Base-by-base conservation (phyloP, 768 basidiomycete species). In the Suillus plorans region DNA sequence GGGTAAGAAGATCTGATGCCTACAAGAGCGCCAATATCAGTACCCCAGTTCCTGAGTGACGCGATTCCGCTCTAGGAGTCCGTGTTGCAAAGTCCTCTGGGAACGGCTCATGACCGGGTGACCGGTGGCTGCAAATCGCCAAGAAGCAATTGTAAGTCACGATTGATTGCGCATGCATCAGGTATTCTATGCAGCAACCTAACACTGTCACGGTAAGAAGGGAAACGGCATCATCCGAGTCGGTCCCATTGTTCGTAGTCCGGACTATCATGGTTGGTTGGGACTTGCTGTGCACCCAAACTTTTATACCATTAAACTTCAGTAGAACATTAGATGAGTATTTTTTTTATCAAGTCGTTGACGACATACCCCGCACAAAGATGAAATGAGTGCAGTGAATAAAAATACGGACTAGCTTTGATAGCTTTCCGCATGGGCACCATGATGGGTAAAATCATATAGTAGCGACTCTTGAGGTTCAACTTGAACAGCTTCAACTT, bases 31-130 rank as follows among this genome's bases (percentile, higher is more conserved):
- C 53, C 50, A 58, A 60, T 34, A 64, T 67, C 69, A 37, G 68
- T 41, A 74, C 73, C 74, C 73, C 66, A 67, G 73, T 74, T 76
- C 70, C 73, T 69, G 71, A 71, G 56, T 57, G 63, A 61, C 67
- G 41, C 50, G 45, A 52, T 57, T 60, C 66, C 60, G 67, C 68
- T 70, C 63, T 36, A 28, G 61, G 66, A 3, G 36, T 66, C 66
- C 64, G 69, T 61, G 61, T 66, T 67, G 45, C 31, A 52, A 28
- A 20, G 25, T 66, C 64, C 39, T 57, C 67, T 68, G 64, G 67
- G 44, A 22, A 22, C 45, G 14, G 37, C 36, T 60, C 22, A 20
- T 60, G 66, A 57, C 63, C 25, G 44, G 20, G 34, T 50, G 49
- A 47, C 47, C n/a, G 22, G 22, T 50, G 49, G 61, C 67, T 37